These are phyloP conservation scores for Pleurotus salmoneostramineus DNA, from an alignment of 768 basidiomycete species.

Conservation along the genomic window DNA sequence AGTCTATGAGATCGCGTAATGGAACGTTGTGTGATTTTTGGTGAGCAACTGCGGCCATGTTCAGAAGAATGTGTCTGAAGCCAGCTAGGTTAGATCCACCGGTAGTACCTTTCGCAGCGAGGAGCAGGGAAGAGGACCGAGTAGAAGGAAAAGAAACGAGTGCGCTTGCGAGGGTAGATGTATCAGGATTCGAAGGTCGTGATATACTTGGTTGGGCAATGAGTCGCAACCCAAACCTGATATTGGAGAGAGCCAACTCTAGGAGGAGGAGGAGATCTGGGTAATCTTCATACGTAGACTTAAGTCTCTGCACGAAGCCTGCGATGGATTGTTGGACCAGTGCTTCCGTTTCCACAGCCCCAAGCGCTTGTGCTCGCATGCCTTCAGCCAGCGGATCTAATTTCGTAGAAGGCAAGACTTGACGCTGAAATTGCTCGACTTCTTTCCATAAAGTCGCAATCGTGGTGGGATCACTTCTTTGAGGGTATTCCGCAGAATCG, in stretches of 20 bases:
- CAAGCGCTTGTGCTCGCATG: conserved; percentile 30
- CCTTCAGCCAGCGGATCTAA: conserved; percentile 41
- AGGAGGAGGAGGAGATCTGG: conserved; percentile 69
- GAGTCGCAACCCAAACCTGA: conserved; percentile 72
- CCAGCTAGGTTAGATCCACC: conserved; percentile 26
- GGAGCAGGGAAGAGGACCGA: conserved; percentile 33
- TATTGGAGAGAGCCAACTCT: conserved; percentile 56
- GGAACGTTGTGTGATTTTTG: conserved; percentile 41
- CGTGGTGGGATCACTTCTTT: conserved; percentile 36
- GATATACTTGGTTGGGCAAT: conserved; percentile 18
- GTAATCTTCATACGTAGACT: conserved; percentile 63
- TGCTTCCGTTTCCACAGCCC: conserved; percentile 51
- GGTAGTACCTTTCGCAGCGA: conserved; percentile 15
- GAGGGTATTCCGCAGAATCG: conserved; percentile 22
- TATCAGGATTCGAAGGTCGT: conserved; percentile 14
- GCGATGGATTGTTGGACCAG: conserved; percentile 77
- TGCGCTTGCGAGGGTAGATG: conserved; percentile 21
- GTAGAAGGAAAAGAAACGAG: conserved; percentile 55
- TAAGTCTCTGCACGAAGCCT: conserved; percentile 73
- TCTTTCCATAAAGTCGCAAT: conserved; percentile 72
- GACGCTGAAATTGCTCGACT: conserved; percentile 68
- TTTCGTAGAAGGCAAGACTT: conserved; percentile 46
- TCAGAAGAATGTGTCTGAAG: conserved; percentile 42
- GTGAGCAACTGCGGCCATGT: conserved; percentile 41
- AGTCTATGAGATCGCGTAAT: conserved; percentile 20